Evolutionary conservation across 257 asterid species (phyloP).

Genomic region (Petunia secreta): DNA sequence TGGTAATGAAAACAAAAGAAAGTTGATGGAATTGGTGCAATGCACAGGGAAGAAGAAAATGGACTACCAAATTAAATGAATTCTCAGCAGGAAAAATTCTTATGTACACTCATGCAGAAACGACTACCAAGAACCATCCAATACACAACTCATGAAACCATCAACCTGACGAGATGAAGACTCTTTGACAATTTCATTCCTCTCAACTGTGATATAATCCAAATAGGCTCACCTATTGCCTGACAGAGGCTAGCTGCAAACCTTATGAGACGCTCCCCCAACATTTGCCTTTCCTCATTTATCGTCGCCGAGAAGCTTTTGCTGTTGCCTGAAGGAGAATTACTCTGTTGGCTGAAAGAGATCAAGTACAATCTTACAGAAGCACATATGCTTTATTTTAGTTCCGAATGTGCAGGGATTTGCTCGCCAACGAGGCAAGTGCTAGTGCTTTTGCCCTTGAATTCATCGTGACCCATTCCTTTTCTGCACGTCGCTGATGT

Average conservation of each 20-base stretch:
- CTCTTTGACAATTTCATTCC: neutral
- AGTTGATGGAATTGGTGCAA: neutral
- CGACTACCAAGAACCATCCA: neutral
- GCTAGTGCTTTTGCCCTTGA: constrained; percentile 73
- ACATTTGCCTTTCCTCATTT: neutral
- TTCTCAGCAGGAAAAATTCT: neutral
- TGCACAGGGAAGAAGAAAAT: neutral
- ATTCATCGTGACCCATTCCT: constrained; percentile 65
- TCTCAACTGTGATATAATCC: neutral
- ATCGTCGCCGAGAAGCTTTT: neutral
- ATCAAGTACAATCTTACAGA: neutral
- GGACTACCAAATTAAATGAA: neutral
- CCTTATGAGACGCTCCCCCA: neutral
- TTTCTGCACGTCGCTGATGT: constrained; percentile 83
- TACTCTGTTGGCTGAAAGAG: neutral
- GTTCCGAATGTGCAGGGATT: constrained; percentile 51
- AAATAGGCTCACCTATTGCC: neutral
- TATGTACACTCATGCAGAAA: neutral
- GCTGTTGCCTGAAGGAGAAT: neutral
- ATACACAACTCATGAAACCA: neutral
- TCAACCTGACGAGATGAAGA: neutral
- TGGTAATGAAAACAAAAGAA: neutral
- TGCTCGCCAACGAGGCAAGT: constrained; percentile 73
- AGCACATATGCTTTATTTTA: neutral
- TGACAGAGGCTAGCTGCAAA: neutral